These are phyloP conservation scores for Thermothielavioides terrestris DNA, from an alignment of 495 filamentous ascomycete species.

Conservation along the genomic window DNA sequence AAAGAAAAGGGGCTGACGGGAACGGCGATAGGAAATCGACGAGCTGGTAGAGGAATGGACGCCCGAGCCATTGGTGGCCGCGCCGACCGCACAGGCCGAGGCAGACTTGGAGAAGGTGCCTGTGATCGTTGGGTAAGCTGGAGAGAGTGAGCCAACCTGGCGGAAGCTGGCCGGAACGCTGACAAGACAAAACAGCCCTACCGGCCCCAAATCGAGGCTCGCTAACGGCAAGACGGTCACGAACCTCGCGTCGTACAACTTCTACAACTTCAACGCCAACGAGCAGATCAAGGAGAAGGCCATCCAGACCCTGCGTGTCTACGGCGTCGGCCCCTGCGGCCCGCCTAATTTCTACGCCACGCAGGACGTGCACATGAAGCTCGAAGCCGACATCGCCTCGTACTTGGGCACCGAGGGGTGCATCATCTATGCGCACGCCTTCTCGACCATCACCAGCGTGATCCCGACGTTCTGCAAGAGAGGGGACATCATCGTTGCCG, in stretches of 20 bases:
- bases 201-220: slow-evolving; percentile 83
- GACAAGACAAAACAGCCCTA: slow-evolving; percentile 55
- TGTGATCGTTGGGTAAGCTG: slow-evolving; percentile 79
- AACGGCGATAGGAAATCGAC: slow-evolving; percentile 89
- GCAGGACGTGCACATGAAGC: slow-evolving; percentile 97
- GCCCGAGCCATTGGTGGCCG: slow-evolving; percentile 79
- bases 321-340: slow-evolving; percentile 93
- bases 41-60: slow-evolving; percentile 96
- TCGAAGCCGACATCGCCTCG: slow-evolving; percentile 84
- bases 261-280: slow-evolving; percentile 91
- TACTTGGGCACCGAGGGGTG: slow-evolving; percentile 78
- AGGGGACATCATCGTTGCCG: slow-evolving; percentile 97
- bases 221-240: slow-evolving; percentile 80
- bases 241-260: slow-evolving; percentile 90
- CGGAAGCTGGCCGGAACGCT: background rate
- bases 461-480: slow-evolving; percentile 95
- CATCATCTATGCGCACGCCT: slow-evolving; percentile 91
- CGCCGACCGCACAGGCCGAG: slow-evolving; percentile 63
- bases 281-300: slow-evolving; percentile 90
- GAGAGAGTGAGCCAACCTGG: background rate
- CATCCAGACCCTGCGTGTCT: slow-evolving; percentile 83
- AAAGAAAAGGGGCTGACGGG: background rate
- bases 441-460: slow-evolving; percentile 87
- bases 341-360: slow-evolving; percentile 97
- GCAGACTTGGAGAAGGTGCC: slow-evolving; percentile 76